phyloP scores from a whole-genome alignment of 1,284 basidiomycete genomes.

The Rhodotorula sp. region DNA sequence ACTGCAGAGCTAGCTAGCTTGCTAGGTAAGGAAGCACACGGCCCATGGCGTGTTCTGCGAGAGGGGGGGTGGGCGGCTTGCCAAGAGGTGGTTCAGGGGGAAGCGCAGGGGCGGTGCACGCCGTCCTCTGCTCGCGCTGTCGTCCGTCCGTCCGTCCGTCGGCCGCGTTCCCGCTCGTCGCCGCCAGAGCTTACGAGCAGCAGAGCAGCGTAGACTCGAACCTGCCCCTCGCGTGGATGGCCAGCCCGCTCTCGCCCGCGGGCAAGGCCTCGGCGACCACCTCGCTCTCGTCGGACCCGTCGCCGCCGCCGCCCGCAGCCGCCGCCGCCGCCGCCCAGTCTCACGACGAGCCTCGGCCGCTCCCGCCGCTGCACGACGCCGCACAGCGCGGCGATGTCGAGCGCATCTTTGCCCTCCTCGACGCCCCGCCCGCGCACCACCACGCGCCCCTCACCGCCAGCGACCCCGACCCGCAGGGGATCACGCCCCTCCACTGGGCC shows the following conservation, averaged over 20 bases:
- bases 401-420: conserved; percentile 15
- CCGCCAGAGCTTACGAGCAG: no score
- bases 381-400: conserved; percentile 33
- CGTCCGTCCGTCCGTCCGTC: no score
- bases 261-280: not conserved
- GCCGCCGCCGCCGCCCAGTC: not conserved
- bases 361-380: conserved; percentile 34
- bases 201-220: no score
- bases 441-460: conserved; percentile 56
- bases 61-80: no score
- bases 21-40: no score
- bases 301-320: not conserved
- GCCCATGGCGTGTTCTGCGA: no score
- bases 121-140: no score
- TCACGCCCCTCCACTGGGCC: conserved; percentile 96
- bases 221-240: not conserved
- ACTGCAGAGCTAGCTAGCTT: no score
- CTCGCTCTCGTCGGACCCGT: not conserved
- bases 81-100: no score
- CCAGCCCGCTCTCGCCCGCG: not conserved
- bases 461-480: conserved; percentile 83
- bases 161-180: no score
- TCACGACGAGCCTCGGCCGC: not conserved
- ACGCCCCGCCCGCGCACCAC: not conserved
- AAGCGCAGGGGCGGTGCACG: no score